Conservation (phyloP, 106 monocot genomes). For the Allium sativum region DNA sequence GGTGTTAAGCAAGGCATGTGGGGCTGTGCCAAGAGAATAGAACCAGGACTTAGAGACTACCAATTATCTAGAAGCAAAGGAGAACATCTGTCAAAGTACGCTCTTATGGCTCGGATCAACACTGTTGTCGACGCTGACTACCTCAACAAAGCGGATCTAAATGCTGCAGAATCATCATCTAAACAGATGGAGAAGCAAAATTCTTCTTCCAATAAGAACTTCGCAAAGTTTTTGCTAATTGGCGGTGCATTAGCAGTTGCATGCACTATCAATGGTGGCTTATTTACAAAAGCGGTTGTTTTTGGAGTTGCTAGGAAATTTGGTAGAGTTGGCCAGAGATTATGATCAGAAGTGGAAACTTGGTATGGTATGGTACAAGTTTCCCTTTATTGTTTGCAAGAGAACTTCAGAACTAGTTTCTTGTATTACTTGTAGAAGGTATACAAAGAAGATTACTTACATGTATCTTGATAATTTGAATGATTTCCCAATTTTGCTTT, state of each 20-base stretch:
- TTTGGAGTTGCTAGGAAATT: constrained; percentile 85
- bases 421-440: neutral
- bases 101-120: constrained; percentile 35
- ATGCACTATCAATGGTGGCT: constrained; percentile 60
- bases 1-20: constrained; percentile 92
- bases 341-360: constrained; percentile 2
- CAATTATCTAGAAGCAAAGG: constrained; percentile 28
- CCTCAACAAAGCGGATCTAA: constrained; percentile 25
- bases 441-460: neutral
- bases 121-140: constrained; percentile 25
- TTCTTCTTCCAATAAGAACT: constrained; percentile 19
- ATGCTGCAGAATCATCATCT: constrained; percentile 8
- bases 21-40: constrained; percentile 78
- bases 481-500: neutral
- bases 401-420: constrained; percentile 2
- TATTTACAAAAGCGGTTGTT: constrained; percentile 81
- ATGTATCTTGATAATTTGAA: constrained; percentile 6
- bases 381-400: neutral
- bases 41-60: constrained; percentile 75
- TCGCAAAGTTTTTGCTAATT: constrained; percentile 49
- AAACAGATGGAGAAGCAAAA: constrained; percentile 26
- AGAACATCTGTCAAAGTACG: constrained; percentile 25
- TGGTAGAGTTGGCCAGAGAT: constrained; percentile 35
- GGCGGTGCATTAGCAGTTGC: constrained; percentile 73
- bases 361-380: neutral